Evolutionary conservation across 495 filamentous ascomycete genomes (phyloP), one percentile per base, ranked within the genome.

Genomic region (Lasiosphaeria hispida): DNA sequence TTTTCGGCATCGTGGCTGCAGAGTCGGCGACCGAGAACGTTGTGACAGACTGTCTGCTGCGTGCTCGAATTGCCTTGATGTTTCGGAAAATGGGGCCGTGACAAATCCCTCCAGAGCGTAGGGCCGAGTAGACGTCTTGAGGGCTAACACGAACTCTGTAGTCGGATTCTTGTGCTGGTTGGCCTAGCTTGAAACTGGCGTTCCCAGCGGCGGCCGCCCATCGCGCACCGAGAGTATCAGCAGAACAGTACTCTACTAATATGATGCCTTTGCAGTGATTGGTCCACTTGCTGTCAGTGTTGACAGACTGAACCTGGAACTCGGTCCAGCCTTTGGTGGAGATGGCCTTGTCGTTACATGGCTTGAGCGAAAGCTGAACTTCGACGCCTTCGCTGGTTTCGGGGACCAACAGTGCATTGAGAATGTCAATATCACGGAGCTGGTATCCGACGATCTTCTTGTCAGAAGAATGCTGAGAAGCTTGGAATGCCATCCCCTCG

Each of bases 271-370:
- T 59, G 63, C 69, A 72, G 23, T 70, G 69, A 11, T 72, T 61
- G 2, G 65, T 68, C 69, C 69, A 72, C 18, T 60, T 64, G 51
- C 61, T 75, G 52, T 83, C 78, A 17, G 73, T 65, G 19, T 59
- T 61, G 7, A 82, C 61, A 61, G 78, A 81, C n/a, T 76, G 75
- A 2, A 77, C 63, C 23, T 74, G 63, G 15, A 66, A 65, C 13
- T 74, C 65, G 0, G 67, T 57, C 39, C 80, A 65, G 9, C 67
- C 66, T 19, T 72, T 70, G 0, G 74, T 72, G 33, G 68, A 63
- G 5, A 71, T 66, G 1, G 68, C 69, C 3, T 72, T 74, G 7
- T 75, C 71, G 7, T 63, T 59, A 48, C 74, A 74, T 3, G 75
- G 72, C 2, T 71, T 71, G 17, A 81, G 62, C 0, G 69, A 65